Base-by-base conservation (phyloP, 805 yeast species). In the Maudiozyma bulderi region DNA sequence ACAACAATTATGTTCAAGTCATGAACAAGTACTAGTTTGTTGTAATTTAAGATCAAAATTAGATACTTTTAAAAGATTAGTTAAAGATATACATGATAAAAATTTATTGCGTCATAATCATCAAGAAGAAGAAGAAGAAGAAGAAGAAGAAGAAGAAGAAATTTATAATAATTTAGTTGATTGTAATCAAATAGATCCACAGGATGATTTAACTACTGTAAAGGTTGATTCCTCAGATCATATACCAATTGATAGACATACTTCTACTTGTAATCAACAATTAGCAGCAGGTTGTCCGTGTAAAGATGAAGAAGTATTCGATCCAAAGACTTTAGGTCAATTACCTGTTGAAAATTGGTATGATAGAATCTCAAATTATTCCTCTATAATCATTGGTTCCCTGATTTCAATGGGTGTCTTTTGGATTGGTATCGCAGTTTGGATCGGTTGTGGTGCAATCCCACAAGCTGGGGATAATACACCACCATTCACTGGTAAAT, bases 381-480 rank as follows among this genome's bases (percentile, higher is more conserved):
- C 53, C 29, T 52, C 69, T 34, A 47, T 40, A 3, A n/a, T 58
- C 31, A 35, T 68, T 14, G 74, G 74, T 7, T 66, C 70, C 3
- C 49, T 68, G 40, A 56, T 57, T 10, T 40, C 58, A 6, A 66
- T 69, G 53, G 44, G 62, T 11, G 40, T 70, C 13, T 71, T 62
- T 47, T 71, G 74, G 74, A 41, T 54, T 20, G 70, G 73, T 37
- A 65, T 71, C 20, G 56, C 69, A 31, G 52, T 65, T 34, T 71
- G 74, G 74, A 51, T 71, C 39, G 65, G 64, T 4, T 67, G 67
- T 51, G 74, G 74, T 49, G 57, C 55, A 7, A 48, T 65, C 2
- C 60, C 65, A 13, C 52, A 54, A 20, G 52, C 51, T n/a, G 59
- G 62, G 3, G 62, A 60, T 33, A 60, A 59, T 43, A 41, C 44